phyloP scores from a whole-genome alignment of 805 yeast species.

The Suhomyces faveliae region DNA sequence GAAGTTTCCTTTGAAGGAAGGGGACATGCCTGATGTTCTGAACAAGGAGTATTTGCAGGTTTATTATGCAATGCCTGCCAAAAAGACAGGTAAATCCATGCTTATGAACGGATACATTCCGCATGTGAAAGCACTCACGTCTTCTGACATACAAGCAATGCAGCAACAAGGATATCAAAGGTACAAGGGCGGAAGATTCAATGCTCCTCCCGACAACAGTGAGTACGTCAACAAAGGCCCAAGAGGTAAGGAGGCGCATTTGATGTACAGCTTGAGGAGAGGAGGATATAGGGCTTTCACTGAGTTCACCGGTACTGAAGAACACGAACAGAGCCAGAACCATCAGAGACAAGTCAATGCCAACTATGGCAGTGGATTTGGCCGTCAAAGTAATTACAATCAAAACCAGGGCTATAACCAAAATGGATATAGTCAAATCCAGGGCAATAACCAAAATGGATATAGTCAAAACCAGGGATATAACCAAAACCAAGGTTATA shows the following conservation, averaged over 20 bases:
- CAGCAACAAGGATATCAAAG: conserved; percentile 47
- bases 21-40: conserved; percentile 45
- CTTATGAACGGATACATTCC: conserved; percentile 75
- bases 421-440: conserved; percentile 8
- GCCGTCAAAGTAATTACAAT: conserved; percentile 10
- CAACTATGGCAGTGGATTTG: conserved; percentile 11
- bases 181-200: conserved; percentile 22
- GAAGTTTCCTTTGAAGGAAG: conserved; percentile 48
- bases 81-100: conserved; percentile 72
- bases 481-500: conserved; percentile 8
- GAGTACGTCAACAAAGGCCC: conserved; percentile 44
- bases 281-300: conserved; percentile 40
- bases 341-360: conserved; percentile 11
- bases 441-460: conserved; percentile 12
- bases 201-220: conserved; percentile 28
- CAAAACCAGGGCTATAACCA: conserved; percentile 9
- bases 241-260: conserved; percentile 30
- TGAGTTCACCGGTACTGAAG: conserved; percentile 13
- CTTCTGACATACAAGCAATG: conserved; percentile 48
- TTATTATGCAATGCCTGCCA: conserved; percentile 60
- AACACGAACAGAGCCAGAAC: conserved; percentile 8
- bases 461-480: conserved; percentile 11
- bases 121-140: conserved; percentile 57
- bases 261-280: conserved; percentile 31
- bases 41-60: conserved; percentile 42